Evolutionary conservation across 2,329 filamentous ascomycete species (phyloP).

Genomic region (Zasmidium cellare): DNA sequence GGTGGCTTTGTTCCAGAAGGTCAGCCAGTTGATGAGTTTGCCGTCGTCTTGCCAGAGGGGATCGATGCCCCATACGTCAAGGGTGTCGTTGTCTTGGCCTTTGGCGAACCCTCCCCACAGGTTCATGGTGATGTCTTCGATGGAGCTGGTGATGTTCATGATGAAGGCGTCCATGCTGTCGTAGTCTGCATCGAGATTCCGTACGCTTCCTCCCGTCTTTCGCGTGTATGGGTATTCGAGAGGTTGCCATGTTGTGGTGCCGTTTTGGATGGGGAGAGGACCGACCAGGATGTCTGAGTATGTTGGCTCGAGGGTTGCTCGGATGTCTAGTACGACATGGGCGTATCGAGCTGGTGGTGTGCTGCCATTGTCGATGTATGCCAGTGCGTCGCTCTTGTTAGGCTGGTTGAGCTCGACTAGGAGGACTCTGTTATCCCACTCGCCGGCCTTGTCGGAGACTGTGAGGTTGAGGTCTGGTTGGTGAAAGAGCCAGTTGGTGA

Average conservation of each 20-base stretch:
- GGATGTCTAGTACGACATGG: conserved; percentile 44
- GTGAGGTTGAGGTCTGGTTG: conserved; percentile 43
- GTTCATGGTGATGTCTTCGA: conserved; percentile 43
- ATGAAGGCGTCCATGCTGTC: conserved; percentile 37
- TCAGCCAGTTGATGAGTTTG: conserved; percentile 47
- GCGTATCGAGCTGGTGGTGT: conserved; percentile 44
- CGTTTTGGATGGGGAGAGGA: conserved; percentile 47
- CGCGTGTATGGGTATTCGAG: conserved; percentile 46
- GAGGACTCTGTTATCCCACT: conserved; percentile 25
- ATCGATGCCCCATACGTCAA: conserved; percentile 43
- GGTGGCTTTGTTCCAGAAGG: conserved; percentile 44
- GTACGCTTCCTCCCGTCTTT: conserved; percentile 40
- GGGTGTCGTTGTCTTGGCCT: conserved; percentile 45
- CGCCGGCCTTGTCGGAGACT: conserved; percentile 20
- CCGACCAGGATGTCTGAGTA: conserved; percentile 50
- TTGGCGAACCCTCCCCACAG: conserved; percentile 44
- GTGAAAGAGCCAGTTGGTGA: conserved; percentile 43
- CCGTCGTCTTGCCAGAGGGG: conserved; percentile 43
- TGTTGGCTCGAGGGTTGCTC: conserved; percentile 39
- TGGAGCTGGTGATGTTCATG: conserved; percentile 33
- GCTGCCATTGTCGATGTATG: conserved; percentile 44
- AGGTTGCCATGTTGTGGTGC: conserved; percentile 40
- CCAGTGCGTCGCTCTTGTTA: conserved; percentile 51
- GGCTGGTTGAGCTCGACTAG: conserved; percentile 43
- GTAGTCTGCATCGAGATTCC: conserved; percentile 42